Conservation (phyloP, 108 stramenopile species). For the Nannochloropsis oceanica region DNA sequence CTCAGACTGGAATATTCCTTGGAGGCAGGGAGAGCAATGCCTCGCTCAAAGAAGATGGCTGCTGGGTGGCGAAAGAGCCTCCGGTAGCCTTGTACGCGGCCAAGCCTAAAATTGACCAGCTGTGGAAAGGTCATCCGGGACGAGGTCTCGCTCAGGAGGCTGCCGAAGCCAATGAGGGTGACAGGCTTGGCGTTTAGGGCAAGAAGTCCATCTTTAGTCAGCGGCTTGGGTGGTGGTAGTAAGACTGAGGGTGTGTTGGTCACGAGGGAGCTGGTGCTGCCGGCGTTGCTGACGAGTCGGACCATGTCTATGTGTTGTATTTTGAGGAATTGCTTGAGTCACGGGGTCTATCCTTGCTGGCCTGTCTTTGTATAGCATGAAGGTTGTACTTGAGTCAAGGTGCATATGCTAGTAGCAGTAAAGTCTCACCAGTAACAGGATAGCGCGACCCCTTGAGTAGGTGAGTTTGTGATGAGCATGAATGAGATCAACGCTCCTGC, state of each 20-base stretch:
- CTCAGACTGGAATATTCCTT: conserved; percentile 55
- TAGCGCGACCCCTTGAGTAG: too few species aligned
- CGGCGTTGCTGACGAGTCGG: background rate
- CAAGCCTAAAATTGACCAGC: conserved; percentile 54
- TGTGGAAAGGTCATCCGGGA: conserved; percentile 56
- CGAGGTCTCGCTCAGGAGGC: conserved; percentile 49
- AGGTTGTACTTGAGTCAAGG: too few species aligned
- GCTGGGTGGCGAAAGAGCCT: conserved; percentile 64
- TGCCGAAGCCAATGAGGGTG: conserved; percentile 64
- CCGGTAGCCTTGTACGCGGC: conserved; percentile 52
- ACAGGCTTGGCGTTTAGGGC: background rate
- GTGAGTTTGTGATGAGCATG: too few species aligned
- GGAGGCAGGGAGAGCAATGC: conserved; percentile 54
- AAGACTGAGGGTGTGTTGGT: background rate
- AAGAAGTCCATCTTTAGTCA: background rate
- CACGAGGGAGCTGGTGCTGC: background rate
- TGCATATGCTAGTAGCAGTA: too few species aligned
- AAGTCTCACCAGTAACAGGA: too few species aligned
- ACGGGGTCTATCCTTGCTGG: too few species aligned
- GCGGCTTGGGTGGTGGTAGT: background rate
- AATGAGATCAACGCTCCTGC: too few species aligned
- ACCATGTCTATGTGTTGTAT: background rate
- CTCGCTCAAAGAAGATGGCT: conserved; percentile 59
- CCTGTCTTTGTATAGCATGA: too few species aligned
- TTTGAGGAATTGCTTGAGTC: background rate